phyloP scores from a whole-genome alignment of 2,329 filamentous ascomycete genomes.

The Metarhizium rileyi region DNA sequence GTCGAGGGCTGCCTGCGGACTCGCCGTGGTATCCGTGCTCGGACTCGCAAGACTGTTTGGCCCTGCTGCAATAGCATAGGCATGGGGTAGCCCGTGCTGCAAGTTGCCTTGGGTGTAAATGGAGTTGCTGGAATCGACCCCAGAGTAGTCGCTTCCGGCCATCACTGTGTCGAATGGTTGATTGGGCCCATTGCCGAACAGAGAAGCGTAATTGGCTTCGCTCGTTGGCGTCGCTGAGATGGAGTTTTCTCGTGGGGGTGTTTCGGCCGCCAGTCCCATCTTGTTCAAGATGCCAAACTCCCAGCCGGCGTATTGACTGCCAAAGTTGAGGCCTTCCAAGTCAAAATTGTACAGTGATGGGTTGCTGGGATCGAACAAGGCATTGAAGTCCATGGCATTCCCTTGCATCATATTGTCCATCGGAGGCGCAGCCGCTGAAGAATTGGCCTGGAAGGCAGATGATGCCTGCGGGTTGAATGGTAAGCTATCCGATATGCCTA shows the following conservation, averaged over 20 bases:
- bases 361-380: conserved; percentile 83
- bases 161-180: conserved; percentile 41
- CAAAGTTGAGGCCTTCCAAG: conserved; percentile 77
- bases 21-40: conserved; percentile 53
- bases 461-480: conserved; percentile 58
- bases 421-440: conserved; percentile 38
- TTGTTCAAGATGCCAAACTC: conserved; percentile 96
- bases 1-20: conserved; percentile 50
- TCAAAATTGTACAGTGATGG: conserved; percentile 94
- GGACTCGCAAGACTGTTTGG: conserved; percentile 54
- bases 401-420: conserved; percentile 39
- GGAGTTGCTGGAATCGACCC: conserved; percentile 38
- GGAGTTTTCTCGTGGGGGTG: conserved; percentile 57
- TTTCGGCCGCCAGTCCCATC: conserved; percentile 73
- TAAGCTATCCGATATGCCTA: conserved; percentile 38
- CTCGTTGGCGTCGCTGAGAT: conserved; percentile 29
- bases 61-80: conserved; percentile 54
- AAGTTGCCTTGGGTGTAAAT: conserved; percentile 48
- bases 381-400: conserved; percentile 42
- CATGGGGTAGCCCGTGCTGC: conserved; percentile 53
- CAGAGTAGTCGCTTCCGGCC: conserved; percentile 40
- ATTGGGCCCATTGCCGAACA: conserved; percentile 42
- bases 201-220: conserved; percentile 30
- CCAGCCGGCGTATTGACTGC: conserved; percentile 88
- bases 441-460: conserved; percentile 52